Conservation (phyloP, 345 rosid genomes). For the Xanthoceras sorbifolium region DNA sequence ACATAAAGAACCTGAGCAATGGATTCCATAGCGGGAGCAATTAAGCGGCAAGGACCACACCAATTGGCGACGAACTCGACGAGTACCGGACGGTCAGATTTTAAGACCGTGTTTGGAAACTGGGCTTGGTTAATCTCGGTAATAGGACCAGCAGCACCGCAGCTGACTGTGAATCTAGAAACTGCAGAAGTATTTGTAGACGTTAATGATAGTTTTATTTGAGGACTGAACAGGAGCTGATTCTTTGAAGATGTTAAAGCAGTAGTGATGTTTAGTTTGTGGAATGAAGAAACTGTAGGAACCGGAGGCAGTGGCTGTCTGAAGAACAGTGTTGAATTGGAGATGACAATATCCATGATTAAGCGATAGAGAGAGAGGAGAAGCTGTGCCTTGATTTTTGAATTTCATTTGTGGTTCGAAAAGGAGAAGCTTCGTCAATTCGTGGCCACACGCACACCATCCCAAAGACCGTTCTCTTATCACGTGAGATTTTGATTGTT, state of each 20-base stretch:
- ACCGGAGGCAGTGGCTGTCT: constrained; percentile 20
- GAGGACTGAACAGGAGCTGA: constrained; percentile 29
- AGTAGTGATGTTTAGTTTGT: constrained; percentile 19
- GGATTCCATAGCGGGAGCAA: constrained; percentile 73
- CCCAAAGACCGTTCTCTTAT: not conserved
- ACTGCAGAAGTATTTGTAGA: not conserved
- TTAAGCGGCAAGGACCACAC: constrained; percentile 93
- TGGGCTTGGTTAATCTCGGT: constrained; percentile 57
- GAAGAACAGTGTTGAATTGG: constrained; percentile 34
- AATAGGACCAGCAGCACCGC: constrained; percentile 41
- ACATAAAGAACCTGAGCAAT: constrained; percentile 45
- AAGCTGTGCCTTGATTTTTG: not conserved
- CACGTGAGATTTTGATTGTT: not conserved
- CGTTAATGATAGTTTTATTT: not conserved
- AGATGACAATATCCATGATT: constrained; percentile 35
- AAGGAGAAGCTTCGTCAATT: not conserved
- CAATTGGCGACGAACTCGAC: constrained; percentile 88
- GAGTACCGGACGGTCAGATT: constrained; percentile 70
- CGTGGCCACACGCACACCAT: constrained; percentile 12
- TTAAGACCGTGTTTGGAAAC: constrained; percentile 58
- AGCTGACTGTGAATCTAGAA: constrained; percentile 28
- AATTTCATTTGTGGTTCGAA: not conserved
- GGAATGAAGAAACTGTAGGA: not conserved
- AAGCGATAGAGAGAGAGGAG: not conserved
- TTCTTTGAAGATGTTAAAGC: constrained; percentile 15